Conservation (phyloP, 441 rosid species). For the Mallotus repandus region DNA sequence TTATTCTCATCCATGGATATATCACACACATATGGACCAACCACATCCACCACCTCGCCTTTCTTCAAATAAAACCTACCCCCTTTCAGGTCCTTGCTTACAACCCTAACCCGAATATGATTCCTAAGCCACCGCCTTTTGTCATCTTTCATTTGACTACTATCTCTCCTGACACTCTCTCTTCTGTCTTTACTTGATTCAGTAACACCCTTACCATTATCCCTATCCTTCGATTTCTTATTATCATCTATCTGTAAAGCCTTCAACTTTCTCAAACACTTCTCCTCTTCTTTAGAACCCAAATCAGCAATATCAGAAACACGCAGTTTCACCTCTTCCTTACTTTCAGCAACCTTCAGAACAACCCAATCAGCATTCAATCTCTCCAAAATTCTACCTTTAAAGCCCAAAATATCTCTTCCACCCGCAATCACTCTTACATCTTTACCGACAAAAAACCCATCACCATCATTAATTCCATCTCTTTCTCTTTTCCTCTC, state of each 20-base stretch:
- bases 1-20: conserved; percentile 63
- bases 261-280: conserved; percentile 50
- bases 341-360: conserved; percentile 41
- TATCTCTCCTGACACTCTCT: conserved; percentile 31
- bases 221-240: not conserved
- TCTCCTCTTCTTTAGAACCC: conserved; percentile 73
- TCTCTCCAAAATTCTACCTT: conserved; percentile 49
- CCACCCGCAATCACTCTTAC: conserved; percentile 64
- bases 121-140: conserved; percentile 62
- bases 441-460: conserved; percentile 51
- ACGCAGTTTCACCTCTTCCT: conserved; percentile 44
- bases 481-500: conserved; percentile 22
- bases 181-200: conserved; percentile 22
- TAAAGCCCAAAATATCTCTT: conserved; percentile 41
- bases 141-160: conserved; percentile 22
- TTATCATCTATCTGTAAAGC: conserved; percentile 30
- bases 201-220: conserved; percentile 8
- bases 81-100: conserved; percentile 62
- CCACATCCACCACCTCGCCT: conserved; percentile 67
- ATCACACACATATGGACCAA: conserved; percentile 63
- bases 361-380: conserved; percentile 30
- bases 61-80: conserved; percentile 78
- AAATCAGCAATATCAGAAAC: conserved; percentile 53
- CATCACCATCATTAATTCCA: conserved; percentile 16
- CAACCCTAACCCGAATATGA: conserved; percentile 65